These are phyloP conservation scores for Cutaneotrichosporon sp. DNA, from an alignment of 1,284 basidiomycete genomes.

Conservation along the genomic window DNA sequence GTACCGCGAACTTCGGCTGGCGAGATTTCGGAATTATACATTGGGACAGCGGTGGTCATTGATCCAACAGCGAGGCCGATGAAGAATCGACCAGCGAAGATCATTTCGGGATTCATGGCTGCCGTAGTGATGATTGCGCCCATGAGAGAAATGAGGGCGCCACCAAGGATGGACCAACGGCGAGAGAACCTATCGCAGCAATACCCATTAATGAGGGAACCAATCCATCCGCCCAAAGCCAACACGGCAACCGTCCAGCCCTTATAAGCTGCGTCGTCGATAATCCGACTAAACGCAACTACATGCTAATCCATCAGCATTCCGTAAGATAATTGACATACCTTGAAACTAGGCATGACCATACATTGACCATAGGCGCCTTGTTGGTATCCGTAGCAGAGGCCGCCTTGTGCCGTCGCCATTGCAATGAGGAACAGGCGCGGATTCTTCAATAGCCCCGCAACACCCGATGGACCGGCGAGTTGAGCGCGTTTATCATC, in stretches of 20 bases:
- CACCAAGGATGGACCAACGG: conserved; percentile 30
- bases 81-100: conserved; percentile 31
- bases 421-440: conserved; percentile 26
- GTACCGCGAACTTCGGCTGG: conserved; percentile 75
- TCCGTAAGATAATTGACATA: no score
- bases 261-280: conserved; percentile 21
- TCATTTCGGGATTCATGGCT: conserved; percentile 25
- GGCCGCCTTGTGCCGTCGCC: conserved; percentile 27
- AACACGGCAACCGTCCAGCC: conserved; percentile 29
- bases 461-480: conserved; percentile 23
- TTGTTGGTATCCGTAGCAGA: conserved; percentile 31
- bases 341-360: conserved; percentile 28
- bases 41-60: conserved; percentile 71
- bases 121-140: conserved; percentile 28
- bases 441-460: conserved; percentile 25
- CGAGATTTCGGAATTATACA: conserved; percentile 55
- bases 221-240: conserved; percentile 31
- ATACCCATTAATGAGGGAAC: conserved; percentile 32
- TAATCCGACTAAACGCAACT: conserved; percentile 20
- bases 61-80: conserved; percentile 60
- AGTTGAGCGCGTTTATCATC: conserved; percentile 17
- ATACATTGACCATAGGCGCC: conserved; percentile 27
- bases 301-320: background rate
- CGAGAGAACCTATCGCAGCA: conserved; percentile 26
- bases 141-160: conserved; percentile 28